Percentiles rank a stretch among this genome's conserved stretches.
phyloP scores from a whole-genome alignment of 805 yeast genomes.

The Candida coleopterorum region DNA sequence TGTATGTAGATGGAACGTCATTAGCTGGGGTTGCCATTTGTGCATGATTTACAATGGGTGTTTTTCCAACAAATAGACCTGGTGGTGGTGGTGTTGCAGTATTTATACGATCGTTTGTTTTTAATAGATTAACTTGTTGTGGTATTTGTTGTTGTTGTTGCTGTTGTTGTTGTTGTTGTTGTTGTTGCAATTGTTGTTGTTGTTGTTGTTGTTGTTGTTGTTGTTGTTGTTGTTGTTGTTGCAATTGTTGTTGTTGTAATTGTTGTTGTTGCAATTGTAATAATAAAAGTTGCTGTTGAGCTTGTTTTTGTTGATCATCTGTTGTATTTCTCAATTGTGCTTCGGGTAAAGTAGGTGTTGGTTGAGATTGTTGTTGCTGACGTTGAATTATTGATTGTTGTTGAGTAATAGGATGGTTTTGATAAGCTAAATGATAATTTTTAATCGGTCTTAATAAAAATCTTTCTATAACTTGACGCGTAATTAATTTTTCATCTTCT shows the following conservation, averaged over 20 bases:
- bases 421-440: conserved; percentile 42
- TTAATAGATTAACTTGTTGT: conserved; percentile 20
- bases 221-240: conserved; percentile 25
- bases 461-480: conserved; percentile 38
- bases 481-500: conserved; percentile 31
- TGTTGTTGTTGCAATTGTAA: conserved; percentile 21
- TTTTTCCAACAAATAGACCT: conserved; percentile 45
- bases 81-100: conserved; percentile 71
- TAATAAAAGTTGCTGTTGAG: conserved; percentile 24
- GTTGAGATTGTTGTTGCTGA: conserved; percentile 30
- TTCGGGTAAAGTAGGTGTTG: conserved; percentile 13
- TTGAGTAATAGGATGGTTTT: conserved; percentile 36
- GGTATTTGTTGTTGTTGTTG: conserved; percentile 19
- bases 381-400: conserved; percentile 30
- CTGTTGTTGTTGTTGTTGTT: conserved; percentile 28
- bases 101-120: conserved; percentile 28
- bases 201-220: conserved; percentile 13
- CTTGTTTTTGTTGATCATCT: conserved; percentile 25
- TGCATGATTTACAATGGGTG: conserved; percentile 4
- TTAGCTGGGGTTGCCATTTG: conserved; percentile 10
- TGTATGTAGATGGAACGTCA: conserved; percentile 11
- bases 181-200: conserved; percentile 17
- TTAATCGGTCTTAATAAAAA: conserved; percentile 38
- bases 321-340: conserved; percentile 13
- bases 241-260: conserved; percentile 30